Percentiles rank a stretch among this genome's conserved stretches.
phyloP scores from a whole-genome alignment of 805 yeast genomes.

The Pichia scutulata region DNA sequence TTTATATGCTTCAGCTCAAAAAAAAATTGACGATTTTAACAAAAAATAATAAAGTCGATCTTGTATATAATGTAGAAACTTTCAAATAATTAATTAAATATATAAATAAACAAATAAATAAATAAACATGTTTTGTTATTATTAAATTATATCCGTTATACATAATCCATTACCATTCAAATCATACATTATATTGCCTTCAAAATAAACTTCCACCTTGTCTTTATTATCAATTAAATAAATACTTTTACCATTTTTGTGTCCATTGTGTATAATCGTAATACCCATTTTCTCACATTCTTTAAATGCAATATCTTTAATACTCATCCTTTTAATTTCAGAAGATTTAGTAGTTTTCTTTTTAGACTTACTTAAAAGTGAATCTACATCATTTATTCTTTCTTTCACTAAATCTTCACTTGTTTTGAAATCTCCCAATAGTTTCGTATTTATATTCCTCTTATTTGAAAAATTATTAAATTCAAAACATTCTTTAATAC shows the following conservation, averaged over 20 bases:
- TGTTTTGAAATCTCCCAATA: background rate
- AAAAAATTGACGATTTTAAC: constrained; percentile 14
- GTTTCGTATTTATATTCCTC: constrained; percentile 3
- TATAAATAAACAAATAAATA: background rate
- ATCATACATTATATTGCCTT: constrained; percentile 1
- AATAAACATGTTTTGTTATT: background rate
- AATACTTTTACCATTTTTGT: constrained; percentile 33
- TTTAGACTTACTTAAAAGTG: background rate
- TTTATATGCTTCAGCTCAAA: constrained; percentile 13
- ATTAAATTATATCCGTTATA: background rate
- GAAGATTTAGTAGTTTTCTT: background rate
- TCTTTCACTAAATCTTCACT: background rate
- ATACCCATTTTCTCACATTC: constrained; percentile 48
- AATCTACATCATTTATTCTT: background rate
- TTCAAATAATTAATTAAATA: background rate
- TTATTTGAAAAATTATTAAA: background rate
- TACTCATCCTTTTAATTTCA: constrained; percentile 17
- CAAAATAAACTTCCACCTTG: constrained; percentile 1
- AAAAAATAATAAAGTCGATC: constrained; percentile 20
- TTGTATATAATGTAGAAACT: background rate
- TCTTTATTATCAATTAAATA: constrained; percentile 32
- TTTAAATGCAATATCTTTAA: constrained; percentile 58
- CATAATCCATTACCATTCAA: background rate
- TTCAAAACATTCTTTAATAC: background rate
- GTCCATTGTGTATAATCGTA: constrained; percentile 29